These are phyloP conservation scores for Hymenoscyphus salicellus DNA, from an alignment of 2,329 filamentous ascomycete species.

Conservation along the genomic window DNA sequence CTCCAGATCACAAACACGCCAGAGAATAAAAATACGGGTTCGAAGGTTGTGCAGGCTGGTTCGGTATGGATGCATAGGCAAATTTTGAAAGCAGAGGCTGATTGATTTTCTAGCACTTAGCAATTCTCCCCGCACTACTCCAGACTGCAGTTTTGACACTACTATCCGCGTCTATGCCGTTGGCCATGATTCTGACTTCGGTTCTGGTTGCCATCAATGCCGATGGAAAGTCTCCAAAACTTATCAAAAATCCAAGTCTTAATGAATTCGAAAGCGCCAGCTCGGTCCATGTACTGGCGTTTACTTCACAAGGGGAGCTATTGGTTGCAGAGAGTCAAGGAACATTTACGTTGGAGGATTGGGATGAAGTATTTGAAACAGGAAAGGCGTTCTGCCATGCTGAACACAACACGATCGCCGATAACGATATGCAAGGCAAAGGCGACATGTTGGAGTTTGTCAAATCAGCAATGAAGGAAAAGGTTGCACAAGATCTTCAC, in stretches of 20 bases:
- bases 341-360: slow-evolving; percentile 69
- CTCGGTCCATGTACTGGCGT: slow-evolving; percentile 80
- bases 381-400: slow-evolving; percentile 65
- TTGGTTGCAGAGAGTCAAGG: slow-evolving; percentile 81
- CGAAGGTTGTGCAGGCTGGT: slow-evolving; percentile 57
- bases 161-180: slow-evolving; percentile 76
- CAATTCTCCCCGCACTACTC: slow-evolving; percentile 75
- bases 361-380: slow-evolving; percentile 66
- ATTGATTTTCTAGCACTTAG: slow-evolving; percentile 58
- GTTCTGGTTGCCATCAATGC: slow-evolving; percentile 58
- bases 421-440: slow-evolving; percentile 37
- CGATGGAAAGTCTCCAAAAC: slow-evolving; percentile 40
- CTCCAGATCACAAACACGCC: slow-evolving; percentile 73
- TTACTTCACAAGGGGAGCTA: slow-evolving; percentile 70
- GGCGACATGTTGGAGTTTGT: slow-evolving; percentile 57
- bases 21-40: slow-evolving; percentile 61
- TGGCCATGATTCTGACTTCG: slow-evolving; percentile 69
- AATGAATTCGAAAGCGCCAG: slow-evolving; percentile 59
- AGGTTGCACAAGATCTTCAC: slow-evolving; percentile 52
- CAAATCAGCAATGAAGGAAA: slow-evolving; percentile 58
- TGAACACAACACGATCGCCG: slow-evolving; percentile 30
- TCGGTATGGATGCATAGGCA: slow-evolving; percentile 45
- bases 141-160: slow-evolving; percentile 77
- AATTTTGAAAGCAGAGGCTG: slow-evolving; percentile 14
- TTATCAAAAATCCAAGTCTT: slow-evolving; percentile 60